Base-by-base conservation (phyloP, 768 basidiomycete species). In the Serpula lacrymans region DNA sequence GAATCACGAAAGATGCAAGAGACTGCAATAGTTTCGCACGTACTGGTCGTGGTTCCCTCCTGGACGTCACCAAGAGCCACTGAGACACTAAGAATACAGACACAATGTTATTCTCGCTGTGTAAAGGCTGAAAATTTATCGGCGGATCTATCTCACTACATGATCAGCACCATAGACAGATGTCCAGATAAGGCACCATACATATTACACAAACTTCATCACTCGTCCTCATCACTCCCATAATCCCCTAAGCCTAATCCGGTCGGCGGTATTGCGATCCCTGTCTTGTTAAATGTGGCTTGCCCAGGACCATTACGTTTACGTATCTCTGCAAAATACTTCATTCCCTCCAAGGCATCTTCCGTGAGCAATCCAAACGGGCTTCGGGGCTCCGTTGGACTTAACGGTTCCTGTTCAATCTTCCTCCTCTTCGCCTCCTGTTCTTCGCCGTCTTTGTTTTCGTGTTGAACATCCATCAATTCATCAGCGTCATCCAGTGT, bases 251-350 rank as follows among this genome's bases (percentile, higher is more conserved):
- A 67, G 5, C 76, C 84, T 12, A 88, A 62, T 2, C 80, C 79
- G 25, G 68, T 58, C 10, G 68, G 57, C 37, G 64, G 54, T 2
- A 64, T 54, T 6, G 48, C 42, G 1, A 62, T 52, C 3, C 57
- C 53, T 16, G 34, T 3, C 3, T 5, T 34, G 3, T 5, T 20
- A 16, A 22, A 26, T 7, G 27, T 9, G 9, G 17, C 21, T 24
- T 36, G 35, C 4, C 24, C 17, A 20, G 24, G 7, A 20, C 75
- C 82, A 47, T 81, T 82, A 48, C 79, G 70, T 65, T 82, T 79
- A 46, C 84, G 77, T 49, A 98, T 82, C 61, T 92, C 85, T 6
- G 93, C 83, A 57, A 96, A 92, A 55, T 90, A 94, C 59, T 84
- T 88, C 36, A 99, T 64, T 34, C 92, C 87, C 52, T 95, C 90